These are phyloP conservation scores for Kitagawia praeruptora DNA, from an alignment of 129 eudicot genomes.

Conservation along the genomic window DNA sequence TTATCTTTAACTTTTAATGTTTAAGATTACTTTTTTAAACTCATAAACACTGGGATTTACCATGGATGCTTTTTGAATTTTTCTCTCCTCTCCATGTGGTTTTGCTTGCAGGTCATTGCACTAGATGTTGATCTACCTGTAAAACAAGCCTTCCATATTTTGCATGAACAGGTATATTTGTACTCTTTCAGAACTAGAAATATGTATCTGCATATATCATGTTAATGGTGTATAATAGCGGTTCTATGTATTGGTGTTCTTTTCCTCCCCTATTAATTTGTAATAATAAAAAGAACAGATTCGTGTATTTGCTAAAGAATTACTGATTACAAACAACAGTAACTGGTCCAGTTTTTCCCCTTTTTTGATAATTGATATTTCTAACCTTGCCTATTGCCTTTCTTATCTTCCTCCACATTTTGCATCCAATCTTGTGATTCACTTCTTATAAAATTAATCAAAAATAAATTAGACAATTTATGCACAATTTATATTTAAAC, in stretches of 20 bases:
- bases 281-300: background rate
- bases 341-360: background rate
- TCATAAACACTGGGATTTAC: background rate
- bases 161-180: slow-evolving; percentile 77
- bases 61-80: background rate
- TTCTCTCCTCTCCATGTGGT: background rate
- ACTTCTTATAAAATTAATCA: background rate
- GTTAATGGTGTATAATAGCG: background rate
- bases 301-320: background rate
- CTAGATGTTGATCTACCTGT: slow-evolving; percentile 87
- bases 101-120: slow-evolving; percentile 63
- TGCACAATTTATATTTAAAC: background rate
- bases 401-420: background rate
- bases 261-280: background rate
- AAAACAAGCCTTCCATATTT: slow-evolving; percentile 90
- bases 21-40: background rate
- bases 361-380: too few relatives aligned
- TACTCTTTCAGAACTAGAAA: background rate
- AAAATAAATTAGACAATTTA: background rate
- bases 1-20: background rate
- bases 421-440: background rate
- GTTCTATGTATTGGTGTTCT: background rate
- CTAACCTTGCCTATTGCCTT: background rate
- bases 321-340: background rate
- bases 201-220: background rate